Evolutionary conservation across 257 asterid genomes (phyloP), one percentile per base, ranked within the genome.

Genomic region (Cinchona pubescens): DNA sequence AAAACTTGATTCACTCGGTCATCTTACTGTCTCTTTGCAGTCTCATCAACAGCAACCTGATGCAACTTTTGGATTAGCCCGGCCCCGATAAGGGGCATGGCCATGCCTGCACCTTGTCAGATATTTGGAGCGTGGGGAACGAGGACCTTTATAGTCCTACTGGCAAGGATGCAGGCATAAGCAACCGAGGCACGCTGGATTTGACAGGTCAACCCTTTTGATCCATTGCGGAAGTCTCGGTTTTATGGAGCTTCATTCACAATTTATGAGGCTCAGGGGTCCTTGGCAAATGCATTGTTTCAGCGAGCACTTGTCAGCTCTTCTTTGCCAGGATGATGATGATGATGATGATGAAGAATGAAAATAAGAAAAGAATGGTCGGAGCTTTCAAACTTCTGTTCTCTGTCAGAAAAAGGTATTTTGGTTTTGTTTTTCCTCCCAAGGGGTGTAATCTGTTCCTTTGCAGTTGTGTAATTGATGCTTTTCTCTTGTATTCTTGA

Each of bases 41-140:
- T 73, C 82, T 73, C 82, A 72, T 53, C 82, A 79, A 46, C 71
- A 60, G 53, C 96, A 88, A 80, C 87, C 85, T 74, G 97, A 94
- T 80, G 82, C 85, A 49, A 87, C 87, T 85, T 91, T 88, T 84
- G 96, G 98, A 83, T 70, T 94, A 85, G 97, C 98, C 96, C 96
- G 96, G 96, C 98, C 98, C 97, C 98, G 96, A 18, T 94, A 81
- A 94, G 98, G 97, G 97, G 98, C 91, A 8, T 82, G 94, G 97
- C 93, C 83, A 76, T 87, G 96, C 97, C 98, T 94, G 97, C 93
- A 83, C 92, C 94, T 91, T 80, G 86, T 82, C 86, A 79, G 74
- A 53, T 74, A 76, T 66, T 75, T 76, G 76, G 82, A 88, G 88
- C 75, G 55, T 32, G 64, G 80, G 65, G 61, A 66, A 25, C 38